Evolutionary conservation across 495 filamentous ascomycete species (phyloP).

Genomic region (Staphylotrichum tortipilum): DNA sequence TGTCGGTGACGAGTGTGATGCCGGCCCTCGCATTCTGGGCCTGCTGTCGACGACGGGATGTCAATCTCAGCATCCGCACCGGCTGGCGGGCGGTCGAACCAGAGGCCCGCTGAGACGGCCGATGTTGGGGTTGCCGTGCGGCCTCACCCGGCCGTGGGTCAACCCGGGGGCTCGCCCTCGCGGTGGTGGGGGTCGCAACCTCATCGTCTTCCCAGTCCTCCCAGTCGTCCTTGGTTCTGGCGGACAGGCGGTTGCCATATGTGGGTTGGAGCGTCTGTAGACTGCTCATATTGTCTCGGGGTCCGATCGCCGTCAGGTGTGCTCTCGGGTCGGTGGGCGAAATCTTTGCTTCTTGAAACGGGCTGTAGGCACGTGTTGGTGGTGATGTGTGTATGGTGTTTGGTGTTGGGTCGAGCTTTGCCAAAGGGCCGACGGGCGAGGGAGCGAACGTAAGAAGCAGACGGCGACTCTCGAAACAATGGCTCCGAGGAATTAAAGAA

Average conservation of each 20-base stretch:
- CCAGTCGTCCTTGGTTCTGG: constrained; percentile 35
- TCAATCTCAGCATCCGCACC: constrained; percentile 32
- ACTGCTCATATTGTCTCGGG: constrained; percentile 15
- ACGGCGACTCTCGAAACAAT: background rate
- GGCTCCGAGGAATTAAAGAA: background rate
- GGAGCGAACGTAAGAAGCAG: background rate
- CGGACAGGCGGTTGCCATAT: background rate
- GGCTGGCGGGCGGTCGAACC: constrained; percentile 22
- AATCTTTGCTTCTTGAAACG: background rate
- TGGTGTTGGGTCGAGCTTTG: no score
- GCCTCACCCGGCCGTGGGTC: background rate
- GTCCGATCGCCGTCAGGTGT: no score
- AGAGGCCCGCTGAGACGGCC: constrained; percentile 11
- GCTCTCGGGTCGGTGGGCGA: background rate
- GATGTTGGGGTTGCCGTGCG: constrained; percentile 6
- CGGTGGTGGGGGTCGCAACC: constrained; percentile 18
- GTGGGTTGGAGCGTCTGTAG: constrained; percentile 2
- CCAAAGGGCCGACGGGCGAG: no score
- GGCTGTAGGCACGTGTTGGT: background rate
- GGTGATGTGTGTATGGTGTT: background rate
- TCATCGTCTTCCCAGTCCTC: constrained; percentile 41
- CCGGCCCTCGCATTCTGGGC: constrained; percentile 51
- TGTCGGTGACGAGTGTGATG: constrained; percentile 58
- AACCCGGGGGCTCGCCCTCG: constrained; percentile 19
- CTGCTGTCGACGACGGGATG: constrained; percentile 42